Conservation (phyloP, 139 green algal genomes). For the Micromonas pusilla region DNA sequence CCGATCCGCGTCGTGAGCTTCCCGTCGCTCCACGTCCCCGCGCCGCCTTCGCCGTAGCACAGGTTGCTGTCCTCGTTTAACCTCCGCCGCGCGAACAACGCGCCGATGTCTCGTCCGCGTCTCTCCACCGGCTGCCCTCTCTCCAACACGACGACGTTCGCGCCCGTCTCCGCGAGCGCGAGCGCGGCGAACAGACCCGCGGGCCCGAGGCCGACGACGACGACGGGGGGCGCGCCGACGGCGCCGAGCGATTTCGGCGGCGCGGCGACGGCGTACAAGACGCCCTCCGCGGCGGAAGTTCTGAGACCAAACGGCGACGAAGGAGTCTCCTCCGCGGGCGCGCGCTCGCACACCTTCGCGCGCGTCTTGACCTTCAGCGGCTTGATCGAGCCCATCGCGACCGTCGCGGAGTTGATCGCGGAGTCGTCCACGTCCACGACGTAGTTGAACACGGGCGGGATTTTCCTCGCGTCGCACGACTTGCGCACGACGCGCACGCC, state of each 20-base stretch:
- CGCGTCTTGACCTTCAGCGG: not conserved
- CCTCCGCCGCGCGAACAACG: constrained; percentile 54
- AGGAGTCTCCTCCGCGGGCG: not conserved
- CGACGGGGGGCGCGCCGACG: not conserved
- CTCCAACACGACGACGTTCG: constrained; percentile 61
- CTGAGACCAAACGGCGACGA: too few species aligned
- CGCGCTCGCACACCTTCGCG: constrained; percentile 23
- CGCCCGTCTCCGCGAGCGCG: constrained; percentile 49
- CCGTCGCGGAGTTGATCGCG: constrained; percentile 9
- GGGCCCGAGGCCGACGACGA: constrained; percentile 51
- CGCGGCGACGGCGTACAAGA: too few species aligned
- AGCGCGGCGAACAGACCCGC: constrained; percentile 77
- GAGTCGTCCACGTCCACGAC: constrained; percentile 51
- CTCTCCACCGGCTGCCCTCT: constrained; percentile 66
- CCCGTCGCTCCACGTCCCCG: constrained; percentile 71
- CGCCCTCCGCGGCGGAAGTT: too few species aligned
- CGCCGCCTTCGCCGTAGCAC: constrained; percentile 64
- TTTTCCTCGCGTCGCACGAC: constrained; percentile 36
- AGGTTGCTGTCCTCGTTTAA: constrained; percentile 69
- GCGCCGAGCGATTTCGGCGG: not conserved
- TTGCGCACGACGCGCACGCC: constrained; percentile 34
- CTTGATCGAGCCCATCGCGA: constrained; percentile 13
- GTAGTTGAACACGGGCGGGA: constrained; percentile 46
- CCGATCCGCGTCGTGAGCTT: constrained; percentile 80
- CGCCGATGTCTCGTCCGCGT: constrained; percentile 69